A percentile compares a stretch with the other conserved stretches of the same genome.
phyloP scores from a whole-genome alignment of 805 yeast genomes.

The Candida tammaniensis region DNA sequence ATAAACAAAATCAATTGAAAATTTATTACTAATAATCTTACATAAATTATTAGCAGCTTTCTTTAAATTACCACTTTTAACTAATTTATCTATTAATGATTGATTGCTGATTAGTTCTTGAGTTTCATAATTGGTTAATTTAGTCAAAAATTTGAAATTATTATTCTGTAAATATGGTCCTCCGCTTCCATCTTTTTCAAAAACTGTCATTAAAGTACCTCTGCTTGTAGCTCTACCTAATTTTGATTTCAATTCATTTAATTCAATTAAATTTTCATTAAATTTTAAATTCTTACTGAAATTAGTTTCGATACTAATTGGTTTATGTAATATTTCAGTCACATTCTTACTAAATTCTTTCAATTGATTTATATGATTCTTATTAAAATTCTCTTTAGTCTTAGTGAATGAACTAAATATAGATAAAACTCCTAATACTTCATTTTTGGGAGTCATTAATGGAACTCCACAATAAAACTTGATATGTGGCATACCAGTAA shows the following conservation, averaged over 20 bases:
- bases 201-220: constrained; percentile 39
- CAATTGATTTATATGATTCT: constrained; percentile 31
- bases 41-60: constrained; percentile 43
- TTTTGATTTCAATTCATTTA: constrained; percentile 29
- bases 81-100: constrained; percentile 33
- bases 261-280: constrained; percentile 18
- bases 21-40: constrained; percentile 29
- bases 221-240: constrained; percentile 60
- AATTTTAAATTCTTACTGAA: constrained; percentile 2
- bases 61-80: constrained; percentile 38
- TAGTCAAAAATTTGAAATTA: constrained; percentile 35
- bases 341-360: constrained; percentile 39
- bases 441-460: constrained; percentile 29
- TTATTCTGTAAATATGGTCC: constrained; percentile 53
- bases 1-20: constrained; percentile 44
- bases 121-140: constrained; percentile 11
- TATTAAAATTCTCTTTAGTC: constrained; percentile 24
- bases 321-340: constrained; percentile 38
- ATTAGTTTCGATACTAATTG: constrained; percentile 16
- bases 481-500: constrained; percentile 57
- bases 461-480: constrained; percentile 69
- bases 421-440: constrained; percentile 56
- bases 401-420: constrained; percentile 52
- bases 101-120: constrained; percentile 17
- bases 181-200: constrained; percentile 66